Percentiles rank a stretch among this genome's conserved stretches.
These are phyloP conservation scores for grape (Vitis vinifera) DNA, from an alignment of 164 flowering plant genomes.

Conservation along the genomic window ASM3070453v1 NC_081818.1:1122501-1123000, in stretches of 20 bases:
- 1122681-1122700: background rate
- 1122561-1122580: background rate
- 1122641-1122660: background rate
- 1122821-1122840: background rate
- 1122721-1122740: background rate
- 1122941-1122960: slow-evolving; percentile 12
- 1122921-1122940: background rate
- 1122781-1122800: background rate
- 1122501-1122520: no score
- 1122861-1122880: background rate
- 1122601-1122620: slow-evolving; percentile 11
- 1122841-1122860: background rate
- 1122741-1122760: background rate
- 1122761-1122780: background rate
- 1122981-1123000: background rate
- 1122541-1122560: no score
- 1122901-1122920: background rate
- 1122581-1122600: slow-evolving; percentile 2
- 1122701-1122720: background rate
- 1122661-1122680: background rate
- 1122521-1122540: no score
- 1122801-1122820: background rate
- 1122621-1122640: background rate
- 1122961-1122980: slow-evolving; percentile 8
- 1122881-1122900: background rate